These are phyloP conservation scores for maize (Zea mays) DNA, from an alignment of 176 grass and related monocot genomes.

Conservation along the genomic window Zm-B73-REFERENCE-NAM-5.0 NC_050103.1:174543001-174543500, in stretches of 20 bases:
- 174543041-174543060: not conserved
- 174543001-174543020: not conserved
- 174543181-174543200: not conserved
- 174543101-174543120: constrained; percentile 30
- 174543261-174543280: constrained; percentile 67
- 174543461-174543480: not conserved
- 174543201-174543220: not conserved
- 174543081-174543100: constrained; percentile 51
- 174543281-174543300: constrained; percentile 48
- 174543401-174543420: constrained; percentile 53
- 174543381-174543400: constrained; percentile 80
- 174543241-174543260: constrained; percentile 62
- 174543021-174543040: not conserved
- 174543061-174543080: constrained; percentile 54
- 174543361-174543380: constrained; percentile 39
- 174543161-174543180: constrained; percentile 1
- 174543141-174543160: constrained; percentile 4
- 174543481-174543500: not conserved
- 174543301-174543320: constrained; percentile 70
- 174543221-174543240: constrained; percentile 30
- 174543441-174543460: not conserved
- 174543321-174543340: constrained; percentile 76
- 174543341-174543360: constrained; percentile 63
- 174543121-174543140: constrained; percentile 1
- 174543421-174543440: not conserved